phyloP scores from a whole-genome alignment of 2,329 filamentous ascomycete genomes.

The Calycina marina region DNA sequence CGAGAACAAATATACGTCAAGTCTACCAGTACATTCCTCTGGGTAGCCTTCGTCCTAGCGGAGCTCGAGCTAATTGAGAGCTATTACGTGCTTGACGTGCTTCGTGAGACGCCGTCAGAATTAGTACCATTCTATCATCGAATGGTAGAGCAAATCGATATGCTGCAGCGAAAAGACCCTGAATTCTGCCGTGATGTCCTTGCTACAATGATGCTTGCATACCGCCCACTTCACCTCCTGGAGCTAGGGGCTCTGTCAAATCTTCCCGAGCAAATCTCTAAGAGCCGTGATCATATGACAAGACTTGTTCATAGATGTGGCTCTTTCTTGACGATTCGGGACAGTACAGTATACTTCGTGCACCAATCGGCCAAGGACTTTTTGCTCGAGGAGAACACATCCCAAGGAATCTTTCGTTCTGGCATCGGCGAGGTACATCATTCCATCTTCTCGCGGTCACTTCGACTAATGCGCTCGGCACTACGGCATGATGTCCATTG shows the following conservation, averaged over 20 bases:
- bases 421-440: constrained; percentile 19
- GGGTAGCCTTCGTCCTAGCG: constrained; percentile 1
- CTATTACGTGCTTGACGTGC: not conserved
- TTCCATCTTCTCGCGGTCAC: constrained; percentile 22
- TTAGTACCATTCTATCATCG: constrained; percentile 3
- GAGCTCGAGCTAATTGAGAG: not conserved
- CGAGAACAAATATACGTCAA: not conserved
- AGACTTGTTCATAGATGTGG: constrained; percentile 3
- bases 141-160: constrained; percentile 3
- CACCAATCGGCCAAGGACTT: constrained; percentile 8
- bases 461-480: constrained; percentile 18
- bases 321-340: constrained; percentile 6
- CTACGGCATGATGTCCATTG: constrained; percentile 25
- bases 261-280: not conserved
- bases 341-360: constrained; percentile 2
- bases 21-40: constrained; percentile 1
- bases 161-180: constrained; percentile 1
- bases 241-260: constrained; percentile 3
- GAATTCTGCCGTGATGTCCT: constrained; percentile 3
- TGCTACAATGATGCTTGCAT: constrained; percentile 1
- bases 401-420: constrained; percentile 17
- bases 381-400: constrained; percentile 7
- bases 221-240: constrained; percentile 2
- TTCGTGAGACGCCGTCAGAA: constrained; percentile 1
- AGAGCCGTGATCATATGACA: not conserved